A percentile compares a stretch with the other conserved stretches of the same genome.
phyloP scores from a whole-genome alignment of 768 basidiomycete species.

The Suillus subaureus region DNA sequence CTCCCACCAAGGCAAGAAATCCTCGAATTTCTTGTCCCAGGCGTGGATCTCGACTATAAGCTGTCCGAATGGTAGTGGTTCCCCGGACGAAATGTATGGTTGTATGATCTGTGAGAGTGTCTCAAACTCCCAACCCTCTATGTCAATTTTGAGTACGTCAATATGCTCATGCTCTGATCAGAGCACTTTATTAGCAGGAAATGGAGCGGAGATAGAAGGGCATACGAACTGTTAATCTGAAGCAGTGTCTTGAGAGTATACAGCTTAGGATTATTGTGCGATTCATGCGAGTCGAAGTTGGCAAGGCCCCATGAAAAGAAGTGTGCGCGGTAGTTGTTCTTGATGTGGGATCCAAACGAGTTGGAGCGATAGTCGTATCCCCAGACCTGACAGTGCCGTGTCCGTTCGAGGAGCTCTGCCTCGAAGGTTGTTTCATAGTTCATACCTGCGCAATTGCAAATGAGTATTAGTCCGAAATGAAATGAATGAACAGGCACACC shows the following conservation, averaged over 20 bases:
- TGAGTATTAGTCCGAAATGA: neutral
- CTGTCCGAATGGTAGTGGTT: conserved; percentile 49
- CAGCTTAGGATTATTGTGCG: conserved; percentile 35
- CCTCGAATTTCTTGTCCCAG: conserved; percentile 37
- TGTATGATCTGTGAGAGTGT: conserved; percentile 42
- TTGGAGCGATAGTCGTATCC: conserved; percentile 55
- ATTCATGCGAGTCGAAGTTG: conserved; percentile 37
- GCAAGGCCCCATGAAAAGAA: conserved; percentile 46
- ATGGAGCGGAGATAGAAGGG: neutral
- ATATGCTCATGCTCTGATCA: conserved; percentile 37
- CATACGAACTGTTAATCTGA: conserved; percentile 40
- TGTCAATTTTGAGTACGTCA: conserved; percentile 47
- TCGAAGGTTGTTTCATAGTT: conserved; percentile 69
- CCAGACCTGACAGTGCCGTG: conserved; percentile 55
- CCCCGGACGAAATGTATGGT: conserved; percentile 36
- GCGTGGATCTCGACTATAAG: conserved; percentile 49
- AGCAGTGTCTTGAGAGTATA: conserved; percentile 51
- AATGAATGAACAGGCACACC: conserved; percentile 36
- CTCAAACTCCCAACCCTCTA: conserved; percentile 52
- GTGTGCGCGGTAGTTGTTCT: conserved; percentile 40
- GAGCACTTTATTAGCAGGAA: neutral
- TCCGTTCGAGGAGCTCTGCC: conserved; percentile 51
- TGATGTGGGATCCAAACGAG: conserved; percentile 36
- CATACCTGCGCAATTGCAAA: conserved; percentile 36
- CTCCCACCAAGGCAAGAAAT: conserved; percentile 48